These are phyloP conservation scores for Cicer yamashitae DNA, from an alignment of 306 rosid genomes.

Conservation along the genomic window DNA sequence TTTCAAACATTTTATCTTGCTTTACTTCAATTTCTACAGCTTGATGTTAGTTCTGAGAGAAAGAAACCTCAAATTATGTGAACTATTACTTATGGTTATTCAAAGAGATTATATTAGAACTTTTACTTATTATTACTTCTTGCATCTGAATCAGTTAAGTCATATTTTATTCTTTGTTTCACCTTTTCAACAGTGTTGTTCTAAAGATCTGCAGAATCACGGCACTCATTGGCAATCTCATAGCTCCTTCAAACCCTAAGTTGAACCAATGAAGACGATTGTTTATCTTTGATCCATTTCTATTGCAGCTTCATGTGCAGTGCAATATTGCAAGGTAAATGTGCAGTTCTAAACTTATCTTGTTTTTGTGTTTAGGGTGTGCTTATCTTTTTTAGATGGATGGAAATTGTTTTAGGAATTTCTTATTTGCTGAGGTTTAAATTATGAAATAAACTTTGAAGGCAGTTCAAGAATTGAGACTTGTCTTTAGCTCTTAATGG, in stretches of 20 bases:
- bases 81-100: constrained; percentile 23
- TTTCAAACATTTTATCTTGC: constrained; percentile 7
- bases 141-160: constrained; percentile 10
- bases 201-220: constrained; percentile 6
- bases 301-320: background rate
- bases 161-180: background rate
- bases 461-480: constrained; percentile 18
- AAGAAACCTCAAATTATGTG: constrained; percentile 32
- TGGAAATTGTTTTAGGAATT: background rate
- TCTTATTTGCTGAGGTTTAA: constrained; percentile 1
- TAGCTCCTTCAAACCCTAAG: constrained; percentile 9
- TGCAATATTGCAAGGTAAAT: constrained; percentile 25
- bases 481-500: background rate
- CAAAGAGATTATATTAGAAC: constrained; percentile 35
- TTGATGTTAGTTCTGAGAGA: constrained; percentile 17
- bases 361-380: background rate
- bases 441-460: constrained; percentile 15
- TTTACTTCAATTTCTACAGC: constrained; percentile 6
- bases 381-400: constrained; percentile 20
- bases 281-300: constrained; percentile 10
- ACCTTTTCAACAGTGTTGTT: background rate
- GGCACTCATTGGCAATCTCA: background rate
- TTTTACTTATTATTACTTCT: constrained; percentile 10
- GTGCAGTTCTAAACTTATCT: background rate
- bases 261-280: constrained; percentile 30